A percentile compares a stretch with the other conserved stretches of the same genome.
phyloP scores from a whole-genome alignment of 2,329 filamentous ascomycete genomes.

The Sporothrix luriei region DNA sequence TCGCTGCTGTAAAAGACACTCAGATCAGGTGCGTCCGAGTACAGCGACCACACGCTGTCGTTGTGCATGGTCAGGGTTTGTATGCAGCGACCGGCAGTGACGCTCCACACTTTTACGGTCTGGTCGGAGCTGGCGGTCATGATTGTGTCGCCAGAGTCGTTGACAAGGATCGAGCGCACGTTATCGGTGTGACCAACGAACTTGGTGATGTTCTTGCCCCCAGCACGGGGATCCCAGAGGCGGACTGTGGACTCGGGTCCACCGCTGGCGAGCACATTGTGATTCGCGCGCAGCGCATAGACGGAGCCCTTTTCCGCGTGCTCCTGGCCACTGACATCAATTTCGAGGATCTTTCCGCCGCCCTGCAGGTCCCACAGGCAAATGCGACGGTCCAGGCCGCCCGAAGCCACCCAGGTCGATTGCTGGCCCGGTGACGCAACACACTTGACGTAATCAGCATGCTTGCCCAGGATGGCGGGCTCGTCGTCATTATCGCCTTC shows the following conservation, averaged over 20 bases:
- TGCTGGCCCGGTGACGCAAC: conserved; percentile 69
- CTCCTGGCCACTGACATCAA: conserved; percentile 82
- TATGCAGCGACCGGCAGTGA: conserved; percentile 93
- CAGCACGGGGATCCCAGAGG: conserved; percentile 86
- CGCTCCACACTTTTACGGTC: conserved; percentile 97
- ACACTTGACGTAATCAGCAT: conserved; percentile 95
- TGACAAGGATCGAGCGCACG: conserved; percentile 86
- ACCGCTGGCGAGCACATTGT: conserved; percentile 82
- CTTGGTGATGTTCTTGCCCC: conserved; percentile 82
- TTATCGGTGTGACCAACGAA: conserved; percentile 97
- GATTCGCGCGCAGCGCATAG: conserved; percentile 81
- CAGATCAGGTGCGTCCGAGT: conserved; percentile 81
- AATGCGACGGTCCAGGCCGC: conserved; percentile 89
- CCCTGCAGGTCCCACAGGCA: conserved; percentile 92
- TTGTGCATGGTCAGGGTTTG: conserved; percentile 99
- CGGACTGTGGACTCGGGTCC: conserved; percentile 92
- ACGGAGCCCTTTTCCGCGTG: conserved; percentile 88
- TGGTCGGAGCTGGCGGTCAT: conserved; percentile 95
- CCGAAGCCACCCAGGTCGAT: conserved; percentile 87
- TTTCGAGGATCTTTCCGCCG: conserved; percentile 80
- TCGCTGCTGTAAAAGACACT: conserved; percentile 94
- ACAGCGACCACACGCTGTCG: conserved; percentile 95
- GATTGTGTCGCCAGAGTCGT: conserved; percentile 83
- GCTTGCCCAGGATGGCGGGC: conserved; percentile 81
- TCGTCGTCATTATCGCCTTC: conserved; percentile 65